Conservation (phyloP, 83 land plant species). For the Thuja plicata region DNA sequence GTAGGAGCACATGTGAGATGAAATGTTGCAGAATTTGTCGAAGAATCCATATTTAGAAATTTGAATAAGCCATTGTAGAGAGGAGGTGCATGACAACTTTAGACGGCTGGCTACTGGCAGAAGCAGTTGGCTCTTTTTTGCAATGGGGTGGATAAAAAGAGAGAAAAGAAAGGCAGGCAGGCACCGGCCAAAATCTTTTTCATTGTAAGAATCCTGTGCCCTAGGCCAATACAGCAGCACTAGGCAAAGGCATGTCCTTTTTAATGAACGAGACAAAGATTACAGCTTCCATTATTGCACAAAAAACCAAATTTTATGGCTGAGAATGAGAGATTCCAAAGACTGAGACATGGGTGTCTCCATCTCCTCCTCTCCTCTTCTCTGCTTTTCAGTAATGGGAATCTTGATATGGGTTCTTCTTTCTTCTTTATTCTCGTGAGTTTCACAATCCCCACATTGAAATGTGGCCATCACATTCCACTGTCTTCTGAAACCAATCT, state of each 20-base stretch:
- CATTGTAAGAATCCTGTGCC: background rate
- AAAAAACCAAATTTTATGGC: background rate
- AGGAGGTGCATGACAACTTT: background rate
- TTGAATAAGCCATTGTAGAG: background rate
- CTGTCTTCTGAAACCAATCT: background rate
- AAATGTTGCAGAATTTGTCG: background rate
- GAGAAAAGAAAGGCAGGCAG: background rate
- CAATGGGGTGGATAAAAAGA: conserved; percentile 8
- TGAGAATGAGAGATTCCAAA: background rate
- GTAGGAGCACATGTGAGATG: too few relatives aligned
- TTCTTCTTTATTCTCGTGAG: background rate
- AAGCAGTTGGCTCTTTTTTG: background rate
- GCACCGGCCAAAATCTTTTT: background rate
- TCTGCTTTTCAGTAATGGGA: background rate
- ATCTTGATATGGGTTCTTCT: background rate
- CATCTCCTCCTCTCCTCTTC: conserved; percentile 1
- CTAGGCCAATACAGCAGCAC: background rate
- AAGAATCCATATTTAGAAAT: background rate
- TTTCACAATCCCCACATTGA: background rate
- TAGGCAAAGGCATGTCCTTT: background rate
- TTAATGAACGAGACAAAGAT: conserved; percentile 13
- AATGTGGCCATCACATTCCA: background rate
- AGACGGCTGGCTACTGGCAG: background rate
- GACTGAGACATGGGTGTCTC: background rate
- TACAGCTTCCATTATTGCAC: conserved; percentile 6